Base-by-base conservation (phyloP, 768 basidiomycete species). In the Termitomyces sp. region DNA sequence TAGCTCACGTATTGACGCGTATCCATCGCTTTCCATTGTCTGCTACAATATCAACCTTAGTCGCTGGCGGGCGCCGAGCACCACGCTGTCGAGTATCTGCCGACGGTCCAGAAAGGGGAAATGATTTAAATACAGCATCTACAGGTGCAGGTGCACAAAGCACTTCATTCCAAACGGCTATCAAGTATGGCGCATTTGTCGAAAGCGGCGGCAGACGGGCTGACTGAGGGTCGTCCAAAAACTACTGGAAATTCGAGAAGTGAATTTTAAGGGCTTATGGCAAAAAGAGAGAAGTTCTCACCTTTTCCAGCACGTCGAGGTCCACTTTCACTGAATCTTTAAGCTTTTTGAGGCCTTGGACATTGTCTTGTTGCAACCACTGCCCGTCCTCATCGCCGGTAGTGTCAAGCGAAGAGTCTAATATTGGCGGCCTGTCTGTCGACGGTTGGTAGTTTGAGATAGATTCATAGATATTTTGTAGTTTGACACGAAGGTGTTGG, bases 131-230 rank as follows among this genome's bases (percentile, higher is more conserved):
- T 19, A 94, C 73, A 0, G 80, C 76, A 1, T 79, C 67, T 10
- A 89, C 71, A 0, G 85, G 86, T 14, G 70, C 73, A 1, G 77
- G 77, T 2, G 88, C 85, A 59, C 78, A 76, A 10, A 85, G 58
- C 1, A 92, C 75, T 65, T 94, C 90, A 53, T 88, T 79, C 90
- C 91, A 94, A 0, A 94, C 89, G 0, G 89, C 85, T 12, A 88
- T 74, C 28, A 91, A 75, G 63, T 92, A 90, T 10, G 88, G 88
- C 0, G 90, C 86, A 68, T 94, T 94, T 9, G 86, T 90, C 0
- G 86, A 86, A 21, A 82, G 72, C 4, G 82, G 66, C 0, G 83
- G 79, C 1, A 78, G 68, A n/a, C 73, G 66, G 16, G 64, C 72
- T 40, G 73, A 77, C 27, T 72, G 58, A 7, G 80, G 76, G 60